Base-by-base conservation (phyloP, 306 rosid genomes). In the Amphicarpaea edgeworthii region DNA sequence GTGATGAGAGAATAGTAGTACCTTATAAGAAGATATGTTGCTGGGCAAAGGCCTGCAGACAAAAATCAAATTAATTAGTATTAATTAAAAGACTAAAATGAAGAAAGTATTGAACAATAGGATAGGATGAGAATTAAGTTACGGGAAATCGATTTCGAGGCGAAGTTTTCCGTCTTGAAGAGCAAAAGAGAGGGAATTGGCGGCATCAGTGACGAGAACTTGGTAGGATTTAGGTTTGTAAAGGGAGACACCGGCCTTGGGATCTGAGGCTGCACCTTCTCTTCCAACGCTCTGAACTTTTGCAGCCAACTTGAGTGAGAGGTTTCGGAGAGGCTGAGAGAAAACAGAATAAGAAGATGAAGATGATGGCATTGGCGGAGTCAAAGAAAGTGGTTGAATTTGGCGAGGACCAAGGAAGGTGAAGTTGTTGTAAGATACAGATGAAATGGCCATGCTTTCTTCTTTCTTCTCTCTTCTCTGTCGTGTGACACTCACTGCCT, bases 131-230 rank as follows among this genome's bases (percentile, higher is more conserved):
- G n/a, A n/a, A n/a, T n/a, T n/a, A n/a, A n/a, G n/a, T n/a, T n/a
- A n/a, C n/a, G n/a, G 98, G 78, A 94, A 94, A 87, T 94, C 98
- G 51, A 92, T 92, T 84, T 94, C 98, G 81, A 94, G 73, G 78
- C 96, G 95, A 59, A 78, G 75, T 72, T 81, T 85, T 76, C 96
- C 93, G 16, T 87, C 92, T 24, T 84, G 71, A 57, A 94, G 95
- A 78, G 97, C 98, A 60, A 5, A 84, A 40, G 93, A 86, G 6
- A 94, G 98, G 11, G 96, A 86, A 43, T 77, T 87, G 4, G 97
- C 93, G 40, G 98, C 97, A 68, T 94, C 97, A 1, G 88, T 61
- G 57, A 86, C 90, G 2, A 95, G 90, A 70, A 92, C 93, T 76
- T 92, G 81, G 54, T 95, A 95, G 16, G 97, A 92, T 68, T 92